Conservation (phyloP, 2,329 filamentous ascomycete species). For the Cercospora janseana region DNA sequence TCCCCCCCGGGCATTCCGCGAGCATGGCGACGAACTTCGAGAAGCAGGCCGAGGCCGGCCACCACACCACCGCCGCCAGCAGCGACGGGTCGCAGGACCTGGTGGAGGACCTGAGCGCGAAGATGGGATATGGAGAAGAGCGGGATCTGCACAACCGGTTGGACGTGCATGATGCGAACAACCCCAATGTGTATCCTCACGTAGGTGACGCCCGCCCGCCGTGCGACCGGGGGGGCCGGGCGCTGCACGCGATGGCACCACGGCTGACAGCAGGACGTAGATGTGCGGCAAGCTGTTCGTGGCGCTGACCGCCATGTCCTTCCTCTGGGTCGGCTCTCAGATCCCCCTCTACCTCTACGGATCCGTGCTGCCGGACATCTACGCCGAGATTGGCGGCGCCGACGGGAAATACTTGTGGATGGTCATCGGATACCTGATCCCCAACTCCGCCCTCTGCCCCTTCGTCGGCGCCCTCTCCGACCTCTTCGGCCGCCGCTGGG, state of each 20-base stretch:
- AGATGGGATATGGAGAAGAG: constrained; percentile 21
- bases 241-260: no score
- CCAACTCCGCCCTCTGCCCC: constrained; percentile 57
- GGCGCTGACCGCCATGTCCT: constrained; percentile 55
- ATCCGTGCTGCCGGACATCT: constrained; percentile 51
- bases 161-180: constrained; percentile 19
- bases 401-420: constrained; percentile 49
- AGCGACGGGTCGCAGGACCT: constrained; percentile 16
- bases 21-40: constrained; percentile 8
- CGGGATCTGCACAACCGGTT: constrained; percentile 2
- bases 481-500: constrained; percentile 60
- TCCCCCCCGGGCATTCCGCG: neutral
- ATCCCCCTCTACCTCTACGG: constrained; percentile 55
- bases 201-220: constrained; percentile 7
- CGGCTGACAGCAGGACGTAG: constrained; percentile 4
- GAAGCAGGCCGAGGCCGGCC: constrained; percentile 17
- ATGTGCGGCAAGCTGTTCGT: constrained; percentile 18
- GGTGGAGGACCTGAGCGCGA: constrained; percentile 8
- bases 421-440: constrained; percentile 54
- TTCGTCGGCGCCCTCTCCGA: constrained; percentile 67
- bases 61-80: constrained; percentile 5
- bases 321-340: constrained; percentile 61
- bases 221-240: neutral
- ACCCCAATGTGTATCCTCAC: constrained; percentile 23
- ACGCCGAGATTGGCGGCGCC: constrained; percentile 59